A percentile compares a stretch with the other conserved stretches of the same genome.
These are phyloP conservation scores for Beauveria varroae DNA, from an alignment of 2,329 filamentous ascomycete genomes.

Conservation along the genomic window DNA sequence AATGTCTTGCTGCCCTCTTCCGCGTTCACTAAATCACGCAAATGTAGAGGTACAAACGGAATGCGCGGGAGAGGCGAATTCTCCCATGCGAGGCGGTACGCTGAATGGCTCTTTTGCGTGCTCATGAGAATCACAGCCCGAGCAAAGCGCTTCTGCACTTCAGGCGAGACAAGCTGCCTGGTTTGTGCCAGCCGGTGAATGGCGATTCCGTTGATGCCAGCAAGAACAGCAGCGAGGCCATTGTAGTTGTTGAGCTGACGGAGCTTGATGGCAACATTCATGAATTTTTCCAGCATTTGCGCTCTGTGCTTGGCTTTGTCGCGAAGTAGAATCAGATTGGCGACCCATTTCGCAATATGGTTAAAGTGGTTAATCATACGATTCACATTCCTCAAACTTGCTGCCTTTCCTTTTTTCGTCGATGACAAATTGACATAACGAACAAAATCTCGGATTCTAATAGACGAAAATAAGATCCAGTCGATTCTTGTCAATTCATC, in stretches of 20 bases:
- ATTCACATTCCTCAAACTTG: slow-evolving; percentile 76
- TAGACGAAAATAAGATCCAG: slow-evolving; percentile 96
- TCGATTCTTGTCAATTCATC: slow-evolving; percentile 92
- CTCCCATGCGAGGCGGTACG: slow-evolving; percentile 95
- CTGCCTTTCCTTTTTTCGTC: slow-evolving; percentile 66
- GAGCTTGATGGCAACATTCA: slow-evolving; percentile 78
- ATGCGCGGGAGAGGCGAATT: slow-evolving; percentile 87
- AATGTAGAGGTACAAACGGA: slow-evolving; percentile 84
- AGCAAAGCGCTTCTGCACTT: slow-evolving; percentile 76
- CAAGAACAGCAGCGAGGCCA: slow-evolving; percentile 84
- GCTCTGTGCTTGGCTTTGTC: slow-evolving; percentile 96
- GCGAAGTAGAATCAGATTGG: slow-evolving; percentile 76
- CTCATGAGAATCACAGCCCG: slow-evolving; percentile 88
- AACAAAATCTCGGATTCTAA: slow-evolving; percentile 85
- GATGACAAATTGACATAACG: slow-evolving; percentile 75
- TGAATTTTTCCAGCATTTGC: slow-evolving; percentile 89
- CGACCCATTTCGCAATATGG: slow-evolving; percentile 74
- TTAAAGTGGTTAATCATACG: slow-evolving; percentile 94
- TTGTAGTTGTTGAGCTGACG: slow-evolving; percentile 97
- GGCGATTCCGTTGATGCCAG: slow-evolving; percentile 81
- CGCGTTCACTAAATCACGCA: slow-evolving; percentile 82
- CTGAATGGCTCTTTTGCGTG: slow-evolving; percentile 83
- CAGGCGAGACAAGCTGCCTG: slow-evolving; percentile 61
- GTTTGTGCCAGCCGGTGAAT: slow-evolving; percentile 80
- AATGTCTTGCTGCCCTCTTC: slow-evolving; percentile 91